Percentiles rank a stretch among this genome's conserved stretches.
These are phyloP conservation scores for Glycyrrhiza uralensis DNA, from an alignment of 306 rosid genomes.

Conservation along the genomic window DNA sequence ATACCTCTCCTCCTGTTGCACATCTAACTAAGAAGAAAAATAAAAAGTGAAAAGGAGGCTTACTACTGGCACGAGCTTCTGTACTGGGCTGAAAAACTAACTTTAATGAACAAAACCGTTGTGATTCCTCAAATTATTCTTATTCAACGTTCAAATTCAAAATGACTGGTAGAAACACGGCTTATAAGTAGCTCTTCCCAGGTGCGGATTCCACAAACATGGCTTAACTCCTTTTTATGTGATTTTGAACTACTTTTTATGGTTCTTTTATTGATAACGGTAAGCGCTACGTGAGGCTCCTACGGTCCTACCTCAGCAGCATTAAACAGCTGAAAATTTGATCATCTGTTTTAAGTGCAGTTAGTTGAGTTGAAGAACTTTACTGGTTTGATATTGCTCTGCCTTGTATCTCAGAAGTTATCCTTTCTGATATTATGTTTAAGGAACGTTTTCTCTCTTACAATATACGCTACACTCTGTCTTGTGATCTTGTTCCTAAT, in stretches of 20 bases:
- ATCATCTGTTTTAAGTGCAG: background rate
- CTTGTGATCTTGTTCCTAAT: background rate
- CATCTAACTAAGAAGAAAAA: background rate
- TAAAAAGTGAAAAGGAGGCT: background rate
- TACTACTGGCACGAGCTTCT: background rate
- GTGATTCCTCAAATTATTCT: background rate
- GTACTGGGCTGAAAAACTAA: background rate
- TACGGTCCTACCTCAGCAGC: background rate
- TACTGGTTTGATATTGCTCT: background rate
- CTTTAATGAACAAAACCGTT: conserved; percentile 28
- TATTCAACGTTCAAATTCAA: conserved; percentile 21
- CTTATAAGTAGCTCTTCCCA: background rate
- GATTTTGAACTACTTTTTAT: background rate
- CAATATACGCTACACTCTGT: background rate
- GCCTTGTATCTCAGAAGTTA: background rate
- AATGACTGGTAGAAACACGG: background rate
- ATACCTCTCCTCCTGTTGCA: background rate
- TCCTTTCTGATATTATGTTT: no score
- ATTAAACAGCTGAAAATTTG: background rate
- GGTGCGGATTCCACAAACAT: background rate
- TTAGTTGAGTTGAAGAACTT: background rate
- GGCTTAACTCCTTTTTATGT: conserved; percentile 13
- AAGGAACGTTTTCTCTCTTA: background rate
- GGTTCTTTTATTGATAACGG: background rate
- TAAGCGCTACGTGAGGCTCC: background rate